These are phyloP conservation scores for Eucalyptus erythrocorys DNA, from an alignment of 345 rosid genomes.

Conservation along the genomic window DNA sequence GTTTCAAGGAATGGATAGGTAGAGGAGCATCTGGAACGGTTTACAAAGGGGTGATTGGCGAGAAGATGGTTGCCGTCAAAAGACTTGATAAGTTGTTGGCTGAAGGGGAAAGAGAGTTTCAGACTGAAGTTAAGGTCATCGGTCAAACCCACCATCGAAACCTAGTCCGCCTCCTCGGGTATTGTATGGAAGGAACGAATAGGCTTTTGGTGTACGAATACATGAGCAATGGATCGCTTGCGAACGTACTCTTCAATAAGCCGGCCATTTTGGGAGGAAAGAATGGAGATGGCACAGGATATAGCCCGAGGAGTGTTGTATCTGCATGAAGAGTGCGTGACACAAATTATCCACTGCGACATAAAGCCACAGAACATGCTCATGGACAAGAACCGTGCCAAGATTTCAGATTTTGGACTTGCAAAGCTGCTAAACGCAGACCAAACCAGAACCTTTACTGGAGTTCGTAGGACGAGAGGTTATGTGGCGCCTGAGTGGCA, in stretches of 20 bases:
- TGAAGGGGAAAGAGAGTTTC: too few relatives aligned
- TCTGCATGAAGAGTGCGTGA: conserved; percentile 9
- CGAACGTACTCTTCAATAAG: neutral
- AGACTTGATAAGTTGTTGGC: too few relatives aligned
- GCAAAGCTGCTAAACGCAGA: conserved; percentile 8
- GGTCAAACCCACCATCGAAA: too few relatives aligned
- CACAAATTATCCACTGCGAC: conserved; percentile 15
- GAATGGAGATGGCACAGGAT: neutral
- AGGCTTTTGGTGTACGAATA: too few relatives aligned
- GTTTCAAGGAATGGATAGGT: conserved; percentile 10
- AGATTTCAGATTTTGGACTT: conserved; percentile 12
- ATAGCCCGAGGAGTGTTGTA: conserved; percentile 6
- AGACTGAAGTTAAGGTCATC: too few relatives aligned
- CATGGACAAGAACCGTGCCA: conserved; percentile 3
- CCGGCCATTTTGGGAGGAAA: neutral
- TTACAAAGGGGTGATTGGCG: too few relatives aligned
- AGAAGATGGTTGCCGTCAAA: too few relatives aligned
- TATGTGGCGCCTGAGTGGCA: conserved; percentile 22
- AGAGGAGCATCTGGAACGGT: too few relatives aligned
- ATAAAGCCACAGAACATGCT: conserved; percentile 15
- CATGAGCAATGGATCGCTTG: conserved; percentile 13
- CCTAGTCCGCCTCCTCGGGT: too few relatives aligned
- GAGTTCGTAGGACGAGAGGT: conserved; percentile 10
- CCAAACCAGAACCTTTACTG: conserved; percentile 8
- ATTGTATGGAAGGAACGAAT: too few relatives aligned